These are phyloP conservation scores for Sisymbrium altissimum DNA, from an alignment of 345 rosid genomes.

Conservation along the genomic window DNA sequence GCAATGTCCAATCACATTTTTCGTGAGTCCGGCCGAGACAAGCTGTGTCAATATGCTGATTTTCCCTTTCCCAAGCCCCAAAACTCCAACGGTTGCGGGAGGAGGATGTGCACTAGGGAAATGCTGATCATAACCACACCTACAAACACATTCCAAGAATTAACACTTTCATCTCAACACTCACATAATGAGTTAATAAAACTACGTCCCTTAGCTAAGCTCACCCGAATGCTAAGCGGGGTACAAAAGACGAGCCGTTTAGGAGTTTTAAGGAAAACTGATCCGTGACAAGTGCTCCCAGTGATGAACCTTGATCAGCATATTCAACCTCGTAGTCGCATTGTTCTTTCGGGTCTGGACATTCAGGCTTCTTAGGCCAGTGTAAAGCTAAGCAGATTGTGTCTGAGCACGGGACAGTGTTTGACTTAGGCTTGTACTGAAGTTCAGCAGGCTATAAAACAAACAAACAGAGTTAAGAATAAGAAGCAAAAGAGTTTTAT, in stretches of 20 bases:
- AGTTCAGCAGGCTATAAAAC: constrained; percentile 41
- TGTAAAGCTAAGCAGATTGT: constrained; percentile 47
- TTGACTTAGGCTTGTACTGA: constrained; percentile 61
- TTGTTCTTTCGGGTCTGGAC: constrained; percentile 50
- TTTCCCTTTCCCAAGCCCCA: constrained; percentile 71
- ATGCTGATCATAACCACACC: constrained; percentile 73
- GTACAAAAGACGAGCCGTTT: constrained; percentile 44
- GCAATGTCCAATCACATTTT: constrained; percentile 77
- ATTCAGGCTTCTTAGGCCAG: constrained; percentile 34
- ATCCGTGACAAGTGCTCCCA: constrained; percentile 67
- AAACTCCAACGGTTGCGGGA: constrained; percentile 61
- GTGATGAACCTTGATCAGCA: constrained; percentile 65
- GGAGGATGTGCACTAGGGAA: constrained; percentile 39
- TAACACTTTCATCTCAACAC: not conserved
- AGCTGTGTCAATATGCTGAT: constrained; percentile 62
- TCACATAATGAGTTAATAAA: not conserved
- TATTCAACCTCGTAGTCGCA: constrained; percentile 71
- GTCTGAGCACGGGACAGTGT: constrained; percentile 43
- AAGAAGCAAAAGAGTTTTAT: not conserved
- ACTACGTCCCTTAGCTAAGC: not conserved
- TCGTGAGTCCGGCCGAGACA: constrained; percentile 33
- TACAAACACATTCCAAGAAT: constrained; percentile 15
- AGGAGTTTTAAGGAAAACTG: constrained; percentile 37
- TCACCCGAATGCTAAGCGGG: constrained; percentile 65
- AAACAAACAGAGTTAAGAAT: not conserved